phyloP scores from a whole-genome alignment of 2,329 filamentous ascomycete species.

The Fusarium hainanense region DNA sequence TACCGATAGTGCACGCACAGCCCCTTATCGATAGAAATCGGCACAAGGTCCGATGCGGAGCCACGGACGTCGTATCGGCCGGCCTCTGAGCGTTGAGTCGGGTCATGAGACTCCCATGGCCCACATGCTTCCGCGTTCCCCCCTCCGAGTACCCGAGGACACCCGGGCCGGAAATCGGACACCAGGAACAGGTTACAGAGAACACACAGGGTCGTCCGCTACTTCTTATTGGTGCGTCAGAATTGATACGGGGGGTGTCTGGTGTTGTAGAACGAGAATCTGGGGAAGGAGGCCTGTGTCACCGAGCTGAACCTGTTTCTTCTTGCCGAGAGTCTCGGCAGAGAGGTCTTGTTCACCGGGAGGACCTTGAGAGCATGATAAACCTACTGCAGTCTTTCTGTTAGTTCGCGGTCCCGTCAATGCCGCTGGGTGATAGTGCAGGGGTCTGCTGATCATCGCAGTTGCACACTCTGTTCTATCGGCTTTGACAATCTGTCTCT shows the following conservation, averaged over 20 bases:
- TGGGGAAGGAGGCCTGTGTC: constrained; percentile 33
- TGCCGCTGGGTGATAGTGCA: constrained; percentile 3
- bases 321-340: constrained; percentile 20
- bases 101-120: constrained; percentile 35
- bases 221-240: constrained; percentile 19
- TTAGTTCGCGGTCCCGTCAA: constrained; percentile 6
- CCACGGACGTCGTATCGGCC: constrained; percentile 33
- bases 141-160: constrained; percentile 21
- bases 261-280: constrained; percentile 10
- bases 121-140: constrained; percentile 44
- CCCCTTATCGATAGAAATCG: constrained; percentile 25
- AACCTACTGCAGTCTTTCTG: background rate
- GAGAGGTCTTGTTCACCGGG: constrained; percentile 1
- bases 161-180: constrained; percentile 39
- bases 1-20: background rate
- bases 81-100: constrained; percentile 16
- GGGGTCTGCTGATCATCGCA: constrained; percentile 32
- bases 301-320: constrained; percentile 20
- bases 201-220: background rate
- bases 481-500: background rate
- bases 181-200: constrained; percentile 17
- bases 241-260: background rate
- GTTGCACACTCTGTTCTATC: constrained; percentile 2
- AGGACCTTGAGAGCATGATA: constrained; percentile 13
- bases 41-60: constrained; percentile 32